A percentile compares a stretch with the other conserved stretches of the same genome.
Conservation (phyloP, 1,284 basidiomycete genomes). For the Sphaerobolus stellatus region DNA sequence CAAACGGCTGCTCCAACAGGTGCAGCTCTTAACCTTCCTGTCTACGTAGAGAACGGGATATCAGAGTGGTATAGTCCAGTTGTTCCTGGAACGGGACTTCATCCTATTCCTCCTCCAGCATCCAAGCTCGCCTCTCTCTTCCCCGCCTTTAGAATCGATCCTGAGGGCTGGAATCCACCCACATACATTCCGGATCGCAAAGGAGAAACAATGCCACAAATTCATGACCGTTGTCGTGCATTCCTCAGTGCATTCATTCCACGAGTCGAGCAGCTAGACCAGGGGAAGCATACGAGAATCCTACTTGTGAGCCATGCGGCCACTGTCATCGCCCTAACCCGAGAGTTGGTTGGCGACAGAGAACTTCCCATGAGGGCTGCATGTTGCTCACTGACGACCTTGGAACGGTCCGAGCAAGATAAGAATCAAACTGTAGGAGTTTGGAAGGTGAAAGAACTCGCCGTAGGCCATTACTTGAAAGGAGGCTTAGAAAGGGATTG, state of each 20-base stretch:
- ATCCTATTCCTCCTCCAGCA: conserved; percentile 64
- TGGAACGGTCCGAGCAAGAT: conserved; percentile 32
- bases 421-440: conserved; percentile 32
- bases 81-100: conserved; percentile 62
- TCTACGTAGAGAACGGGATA: conserved; percentile 74
- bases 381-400: conserved; percentile 65
- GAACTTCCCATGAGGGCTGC: conserved; percentile 57
- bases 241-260: conserved; percentile 55
- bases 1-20: conserved; percentile 74
- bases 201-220: conserved; percentile 65
- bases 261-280: conserved; percentile 46
- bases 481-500: conserved; percentile 69
- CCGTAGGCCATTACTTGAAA: conserved; percentile 57
- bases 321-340: conserved; percentile 68
- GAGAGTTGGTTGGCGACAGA: conserved; percentile 56
- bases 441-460: conserved; percentile 51
- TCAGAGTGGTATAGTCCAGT: conserved; percentile 86
- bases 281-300: conserved; percentile 47
- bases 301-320: conserved; percentile 80
- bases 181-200: conserved; percentile 69
- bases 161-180: conserved; percentile 49
- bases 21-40: conserved; percentile 58
- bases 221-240: conserved; percentile 61
- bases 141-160: conserved; percentile 50
- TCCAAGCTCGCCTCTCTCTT: conserved; percentile 51